A percentile compares a stretch with the other conserved stretches of the same genome.
These are phyloP conservation scores for Rehmannia glutinosa DNA, from an alignment of 257 asterid genomes.

Conservation along the genomic window DNA sequence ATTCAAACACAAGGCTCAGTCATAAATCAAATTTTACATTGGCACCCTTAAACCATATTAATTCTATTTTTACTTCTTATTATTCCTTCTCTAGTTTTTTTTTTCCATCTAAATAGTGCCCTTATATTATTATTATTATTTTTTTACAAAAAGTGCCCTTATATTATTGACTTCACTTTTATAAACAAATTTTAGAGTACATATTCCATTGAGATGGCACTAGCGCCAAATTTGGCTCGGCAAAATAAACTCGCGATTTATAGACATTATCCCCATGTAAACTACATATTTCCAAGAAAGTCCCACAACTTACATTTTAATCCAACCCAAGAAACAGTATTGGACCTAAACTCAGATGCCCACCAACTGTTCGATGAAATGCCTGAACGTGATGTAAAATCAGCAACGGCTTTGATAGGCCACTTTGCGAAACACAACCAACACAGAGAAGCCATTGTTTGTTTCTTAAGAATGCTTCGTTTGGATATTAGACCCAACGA, in stretches of 20 bases:
- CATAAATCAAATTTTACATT: no score
- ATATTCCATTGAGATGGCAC: not conserved
- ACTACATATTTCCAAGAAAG: not conserved
- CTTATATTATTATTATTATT: no score
- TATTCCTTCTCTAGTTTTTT: no score
- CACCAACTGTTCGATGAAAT: slow-evolving; percentile 52
- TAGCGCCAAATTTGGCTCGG: not conserved
- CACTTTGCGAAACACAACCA: slow-evolving; percentile 41
- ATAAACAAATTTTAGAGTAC: not conserved
- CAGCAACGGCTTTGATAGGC: slow-evolving; percentile 52
- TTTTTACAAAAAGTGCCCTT: no score
- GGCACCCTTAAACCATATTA: no score
- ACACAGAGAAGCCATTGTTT: slow-evolving; percentile 44
- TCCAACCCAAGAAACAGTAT: not conserved
- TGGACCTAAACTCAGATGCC: slow-evolving; percentile 6
- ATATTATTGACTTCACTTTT: not conserved
- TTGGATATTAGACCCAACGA: slow-evolving; percentile 51
- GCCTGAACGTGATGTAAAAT: slow-evolving; percentile 45
- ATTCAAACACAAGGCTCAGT: no score
- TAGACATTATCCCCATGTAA: slow-evolving; percentile 3
- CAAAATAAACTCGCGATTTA: slow-evolving; percentile 7
- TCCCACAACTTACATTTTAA: not conserved
- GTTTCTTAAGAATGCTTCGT: slow-evolving; percentile 49
- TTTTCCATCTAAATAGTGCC: not conserved
- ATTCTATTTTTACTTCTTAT: no score